phyloP scores from a whole-genome alignment of 2,329 filamentous ascomycete species.

The Fusarium coffeatum region DNA sequence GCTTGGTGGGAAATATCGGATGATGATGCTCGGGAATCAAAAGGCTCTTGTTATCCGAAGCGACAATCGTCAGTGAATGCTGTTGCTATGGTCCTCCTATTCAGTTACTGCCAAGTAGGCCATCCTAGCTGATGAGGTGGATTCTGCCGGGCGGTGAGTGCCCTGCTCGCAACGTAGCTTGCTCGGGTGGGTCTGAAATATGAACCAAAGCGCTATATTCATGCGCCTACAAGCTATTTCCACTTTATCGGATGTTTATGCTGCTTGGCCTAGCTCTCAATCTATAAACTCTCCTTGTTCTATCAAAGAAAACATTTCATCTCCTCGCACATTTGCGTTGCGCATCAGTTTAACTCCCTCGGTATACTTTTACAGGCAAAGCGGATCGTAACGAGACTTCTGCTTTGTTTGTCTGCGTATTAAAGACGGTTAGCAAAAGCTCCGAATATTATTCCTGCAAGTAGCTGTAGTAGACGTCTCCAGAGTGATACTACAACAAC shows the following conservation, averaged over 20 bases:
- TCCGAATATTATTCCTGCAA: constrained; percentile 41
- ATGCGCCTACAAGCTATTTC: constrained; percentile 44
- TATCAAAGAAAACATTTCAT: constrained; percentile 39
- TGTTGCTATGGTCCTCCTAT: constrained; percentile 45
- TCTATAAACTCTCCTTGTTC: constrained; percentile 42
- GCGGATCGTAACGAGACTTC: constrained; percentile 9
- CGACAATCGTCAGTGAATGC: constrained; percentile 36
- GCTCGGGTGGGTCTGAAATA: constrained; percentile 20
- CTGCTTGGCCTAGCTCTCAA: constrained; percentile 39
- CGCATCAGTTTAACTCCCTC: constrained; percentile 33
- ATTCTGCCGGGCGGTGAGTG: constrained; percentile 54
- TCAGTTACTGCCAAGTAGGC: constrained; percentile 44
- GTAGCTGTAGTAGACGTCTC: constrained; percentile 48
- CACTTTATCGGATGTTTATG: constrained; percentile 39
- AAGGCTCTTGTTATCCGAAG: constrained; percentile 11
- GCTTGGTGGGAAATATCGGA: not conserved
- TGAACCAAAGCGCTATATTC: constrained; percentile 38
- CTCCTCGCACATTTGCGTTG: constrained; percentile 34
- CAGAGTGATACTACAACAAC: constrained; percentile 46
- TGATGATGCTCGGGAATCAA: constrained; percentile 5
- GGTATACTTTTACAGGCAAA: constrained; percentile 27
- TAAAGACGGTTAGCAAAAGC: constrained; percentile 30
- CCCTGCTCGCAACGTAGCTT: constrained; percentile 10
- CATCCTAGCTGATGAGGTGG: constrained; percentile 46
- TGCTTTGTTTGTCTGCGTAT: constrained; percentile 20